Evolutionary conservation across 768 basidiomycete genomes (phyloP).

Genomic region (Stropharia rugosoannulata): DNA sequence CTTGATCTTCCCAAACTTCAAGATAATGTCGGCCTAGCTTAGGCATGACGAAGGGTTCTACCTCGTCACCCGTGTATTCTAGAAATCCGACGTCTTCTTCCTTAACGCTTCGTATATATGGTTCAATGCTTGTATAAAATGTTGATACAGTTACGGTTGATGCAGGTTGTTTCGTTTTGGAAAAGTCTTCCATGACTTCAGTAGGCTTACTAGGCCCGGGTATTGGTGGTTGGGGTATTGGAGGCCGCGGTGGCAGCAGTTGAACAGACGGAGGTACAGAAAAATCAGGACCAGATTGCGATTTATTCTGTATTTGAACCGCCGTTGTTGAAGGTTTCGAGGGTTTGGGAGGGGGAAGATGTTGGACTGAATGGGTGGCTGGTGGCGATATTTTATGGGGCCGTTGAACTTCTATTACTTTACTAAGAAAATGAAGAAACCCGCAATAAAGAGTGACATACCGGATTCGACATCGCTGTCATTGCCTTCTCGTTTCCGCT

Average conservation of each 20-base stretch:
- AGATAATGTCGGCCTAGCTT: conserved; percentile 84
- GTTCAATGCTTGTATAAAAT: conserved; percentile 88
- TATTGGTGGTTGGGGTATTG: conserved; percentile 59
- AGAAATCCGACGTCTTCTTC: conserved; percentile 97
- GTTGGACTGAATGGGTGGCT: conserved; percentile 34
- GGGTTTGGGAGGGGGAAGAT: conserved; percentile 48
- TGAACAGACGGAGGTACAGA: conserved; percentile 46
- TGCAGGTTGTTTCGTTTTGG: conserved; percentile 72
- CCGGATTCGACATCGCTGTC: conserved; percentile 72
- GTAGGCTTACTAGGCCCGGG: conserved; percentile 84
- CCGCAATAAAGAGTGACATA: conserved; percentile 24
- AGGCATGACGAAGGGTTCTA: conserved; percentile 85
- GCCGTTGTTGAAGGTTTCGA: conserved; percentile 49
- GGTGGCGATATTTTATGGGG: conserved; percentile 63
- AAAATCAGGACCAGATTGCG: conserved; percentile 57
- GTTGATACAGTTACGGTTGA: conserved; percentile 65
- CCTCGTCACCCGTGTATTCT: conserved; percentile 87
- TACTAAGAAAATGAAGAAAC: neutral
- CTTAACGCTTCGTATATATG: conserved; percentile 83
- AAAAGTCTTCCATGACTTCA: conserved; percentile 89
- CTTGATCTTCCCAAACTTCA: conserved; percentile 93
- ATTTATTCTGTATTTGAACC: conserved; percentile 50
- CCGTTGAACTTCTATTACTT: conserved; percentile 45
- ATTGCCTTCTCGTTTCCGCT: conserved; percentile 75
- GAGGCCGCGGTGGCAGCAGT: conserved; percentile 61